Conservation (phyloP, 2,329 filamentous ascomycete genomes). For the Penicillium sp. region DNA sequence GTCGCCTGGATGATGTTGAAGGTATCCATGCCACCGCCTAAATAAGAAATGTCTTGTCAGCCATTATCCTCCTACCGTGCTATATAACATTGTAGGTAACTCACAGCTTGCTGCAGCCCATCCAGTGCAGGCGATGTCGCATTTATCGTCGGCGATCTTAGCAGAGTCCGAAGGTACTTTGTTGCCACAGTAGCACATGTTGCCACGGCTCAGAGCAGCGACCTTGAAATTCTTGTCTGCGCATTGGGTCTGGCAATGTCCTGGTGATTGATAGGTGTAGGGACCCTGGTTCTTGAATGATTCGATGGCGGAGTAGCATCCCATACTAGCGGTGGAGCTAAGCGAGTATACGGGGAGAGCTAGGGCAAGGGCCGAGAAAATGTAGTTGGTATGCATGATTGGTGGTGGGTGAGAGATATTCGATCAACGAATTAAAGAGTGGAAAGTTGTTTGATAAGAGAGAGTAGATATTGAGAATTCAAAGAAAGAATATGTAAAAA, state of each 20-base stretch:
- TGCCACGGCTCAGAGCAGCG: slow-evolving; percentile 20
- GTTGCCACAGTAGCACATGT: slow-evolving; percentile 27
- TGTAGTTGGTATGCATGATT: slow-evolving; percentile 13
- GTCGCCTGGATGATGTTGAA: slow-evolving; percentile 21
- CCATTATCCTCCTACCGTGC: not conserved
- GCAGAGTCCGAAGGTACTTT: slow-evolving; percentile 15
- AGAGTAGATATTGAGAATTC: not conserved
- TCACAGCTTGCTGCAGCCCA: slow-evolving; percentile 24
- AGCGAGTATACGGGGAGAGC: slow-evolving; percentile 11
- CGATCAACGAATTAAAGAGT: slow-evolving; percentile 1
- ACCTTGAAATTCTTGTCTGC: slow-evolving; percentile 11
- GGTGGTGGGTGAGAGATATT: not conserved
- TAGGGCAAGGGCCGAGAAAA: slow-evolving; percentile 18
- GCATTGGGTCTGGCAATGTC: slow-evolving; percentile 22
- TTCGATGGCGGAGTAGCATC: slow-evolving; percentile 20
- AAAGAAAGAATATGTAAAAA: slow-evolving; percentile 2
- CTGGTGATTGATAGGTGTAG: slow-evolving; percentile 12
- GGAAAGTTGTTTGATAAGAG: not conserved
- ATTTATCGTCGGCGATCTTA: slow-evolving; percentile 23
- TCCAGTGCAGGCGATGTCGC: slow-evolving; percentile 22
- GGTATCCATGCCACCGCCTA: slow-evolving; percentile 21
- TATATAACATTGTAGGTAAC: not conserved
- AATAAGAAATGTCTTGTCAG: not conserved
- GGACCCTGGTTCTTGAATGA: slow-evolving; percentile 10
- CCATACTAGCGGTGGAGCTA: slow-evolving; percentile 4